Percentiles rank a stretch among this genome's conserved stretches.
Conservation (phyloP, 345 rosid genomes). For the Salix viminalis region DNA sequence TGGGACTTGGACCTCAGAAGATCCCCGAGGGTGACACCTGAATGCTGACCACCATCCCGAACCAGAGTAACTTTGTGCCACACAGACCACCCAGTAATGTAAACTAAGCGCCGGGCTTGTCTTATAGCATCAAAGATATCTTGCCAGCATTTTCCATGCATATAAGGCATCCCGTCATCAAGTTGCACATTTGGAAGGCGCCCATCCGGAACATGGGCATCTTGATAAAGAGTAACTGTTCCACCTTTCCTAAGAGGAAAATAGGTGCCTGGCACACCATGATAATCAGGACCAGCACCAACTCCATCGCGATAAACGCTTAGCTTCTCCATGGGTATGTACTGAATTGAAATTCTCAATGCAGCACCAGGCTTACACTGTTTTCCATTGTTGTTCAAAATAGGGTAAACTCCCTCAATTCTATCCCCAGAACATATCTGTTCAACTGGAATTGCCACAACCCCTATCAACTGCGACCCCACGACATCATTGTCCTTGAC, state of each 20-base stretch:
- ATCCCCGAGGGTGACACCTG: constrained; percentile 62
- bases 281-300: constrained; percentile 77
- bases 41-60: constrained; percentile 51
- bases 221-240: constrained; percentile 82
- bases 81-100: constrained; percentile 94
- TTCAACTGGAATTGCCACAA: constrained; percentile 77
- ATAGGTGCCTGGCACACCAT: constrained; percentile 90
- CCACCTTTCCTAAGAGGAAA: constrained; percentile 90
- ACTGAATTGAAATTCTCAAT: constrained; percentile 69
- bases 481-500: constrained; percentile 89
- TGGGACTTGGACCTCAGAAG: constrained; percentile 77
- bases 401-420: constrained; percentile 63
- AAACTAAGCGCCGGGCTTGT: constrained; percentile 73
- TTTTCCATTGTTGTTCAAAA: constrained; percentile 54
- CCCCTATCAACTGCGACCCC: constrained; percentile 78
- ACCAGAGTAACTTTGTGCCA: constrained; percentile 79
- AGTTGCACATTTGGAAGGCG: constrained; percentile 59
- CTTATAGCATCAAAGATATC: constrained; percentile 82
- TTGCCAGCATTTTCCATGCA: constrained; percentile 83
- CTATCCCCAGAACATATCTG: constrained; percentile 55
- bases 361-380: constrained; percentile 80
- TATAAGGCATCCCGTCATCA: constrained; percentile 57
- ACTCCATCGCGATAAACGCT: constrained; percentile 70
- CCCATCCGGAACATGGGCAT: constrained; percentile 89
- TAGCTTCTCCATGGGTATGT: constrained; percentile 58